Percentiles rank a stretch among this genome's conserved stretches.
These are phyloP conservation scores for Paulownia fortunei DNA, from an alignment of 257 asterid genomes.

Conservation along the genomic window DNA sequence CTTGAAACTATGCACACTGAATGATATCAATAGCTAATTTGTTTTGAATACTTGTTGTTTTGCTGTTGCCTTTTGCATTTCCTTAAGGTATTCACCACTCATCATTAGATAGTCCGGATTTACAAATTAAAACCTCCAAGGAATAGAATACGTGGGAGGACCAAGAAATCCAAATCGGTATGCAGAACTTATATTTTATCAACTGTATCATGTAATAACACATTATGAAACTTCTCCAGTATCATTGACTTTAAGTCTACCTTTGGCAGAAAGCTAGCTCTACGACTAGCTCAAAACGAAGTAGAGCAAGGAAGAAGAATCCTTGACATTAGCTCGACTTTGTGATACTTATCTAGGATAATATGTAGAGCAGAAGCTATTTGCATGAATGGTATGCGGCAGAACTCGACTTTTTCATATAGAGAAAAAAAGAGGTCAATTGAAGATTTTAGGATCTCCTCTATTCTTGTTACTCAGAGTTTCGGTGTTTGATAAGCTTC, in stretches of 20 bases:
- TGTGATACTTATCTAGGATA: slow-evolving; percentile 27
- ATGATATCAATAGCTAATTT: no score
- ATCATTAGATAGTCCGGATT: slow-evolving; percentile 98
- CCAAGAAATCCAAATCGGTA: slow-evolving; percentile 89
- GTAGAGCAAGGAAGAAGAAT: slow-evolving; percentile 67
- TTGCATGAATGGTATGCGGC: not conserved
- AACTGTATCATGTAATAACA: no score
- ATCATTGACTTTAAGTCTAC: slow-evolving; percentile 20
- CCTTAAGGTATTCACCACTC: slow-evolving; percentile 93
- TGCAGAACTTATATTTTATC: not conserved
- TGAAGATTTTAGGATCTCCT: slow-evolving; percentile 22
- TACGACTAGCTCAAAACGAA: slow-evolving; percentile 56
- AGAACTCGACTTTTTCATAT: slow-evolving; percentile 12
- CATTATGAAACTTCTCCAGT: no score
- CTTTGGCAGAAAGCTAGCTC: slow-evolving; percentile 71
- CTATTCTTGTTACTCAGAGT: slow-evolving; percentile 3
- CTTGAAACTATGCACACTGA: no score
- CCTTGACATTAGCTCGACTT: slow-evolving; percentile 69
- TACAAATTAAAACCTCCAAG: slow-evolving; percentile 83
- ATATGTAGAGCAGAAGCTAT: slow-evolving; percentile 7
- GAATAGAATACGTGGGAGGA: slow-evolving; percentile 92
- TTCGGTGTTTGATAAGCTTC: slow-evolving; percentile 26
- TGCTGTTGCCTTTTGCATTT: not conserved
- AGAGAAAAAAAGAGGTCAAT: slow-evolving; percentile 9
- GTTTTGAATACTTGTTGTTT: not conserved